Evolutionary conservation across 2,329 filamentous ascomycete species (phyloP), one percentile per base, ranked within the genome.

Genomic region (Neocucurbitaria cava): DNA sequence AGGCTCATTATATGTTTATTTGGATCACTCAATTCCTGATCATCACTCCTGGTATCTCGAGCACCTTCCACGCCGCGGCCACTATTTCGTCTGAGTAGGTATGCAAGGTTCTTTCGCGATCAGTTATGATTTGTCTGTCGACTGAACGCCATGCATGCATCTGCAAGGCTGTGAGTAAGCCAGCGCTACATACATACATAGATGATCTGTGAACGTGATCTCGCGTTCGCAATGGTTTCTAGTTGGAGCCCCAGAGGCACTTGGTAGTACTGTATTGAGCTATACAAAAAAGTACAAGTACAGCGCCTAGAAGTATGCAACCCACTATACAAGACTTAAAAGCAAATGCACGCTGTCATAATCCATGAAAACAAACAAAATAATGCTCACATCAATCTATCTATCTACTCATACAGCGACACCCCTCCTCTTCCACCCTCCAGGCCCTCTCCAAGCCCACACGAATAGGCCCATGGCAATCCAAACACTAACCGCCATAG

Each of bases 401-500:
- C 18, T 33, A 28, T 21, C 13, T 45, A 46, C 10, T n/a, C 55
- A 82, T 0, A 90, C 86, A 47, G 91, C 84, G 71, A 97, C 87
- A 0, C 90, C 91, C 54, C 91, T 84, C 68, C 84, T 83, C 58
- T 83, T 83, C 93, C 93, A 97, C 0, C 91, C 90, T 20, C 83
- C 82, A 51, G 78, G 84, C 1, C 90, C 90, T 74, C 89, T 89
- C 93, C 92, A 97, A 6, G 92, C 92, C 82, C 86, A 89, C 15
- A 88, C 60, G 78, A 94, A 89, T 64, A 74, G 40, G 3, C 92
- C 82, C 85, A 89, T 39, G 86, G 92, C 93, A 33, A 91, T 62
- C 87, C 89, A 93, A 0, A 96, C 89, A 59, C 89, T 93, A 0
- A 84, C 77, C 0, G 89, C 88, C 84, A 96, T 92, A 0, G 89